These are phyloP conservation scores for Nannochloropsis granulata DNA, from an alignment of 108 stramenopile species.

Conservation along the genomic window DNA sequence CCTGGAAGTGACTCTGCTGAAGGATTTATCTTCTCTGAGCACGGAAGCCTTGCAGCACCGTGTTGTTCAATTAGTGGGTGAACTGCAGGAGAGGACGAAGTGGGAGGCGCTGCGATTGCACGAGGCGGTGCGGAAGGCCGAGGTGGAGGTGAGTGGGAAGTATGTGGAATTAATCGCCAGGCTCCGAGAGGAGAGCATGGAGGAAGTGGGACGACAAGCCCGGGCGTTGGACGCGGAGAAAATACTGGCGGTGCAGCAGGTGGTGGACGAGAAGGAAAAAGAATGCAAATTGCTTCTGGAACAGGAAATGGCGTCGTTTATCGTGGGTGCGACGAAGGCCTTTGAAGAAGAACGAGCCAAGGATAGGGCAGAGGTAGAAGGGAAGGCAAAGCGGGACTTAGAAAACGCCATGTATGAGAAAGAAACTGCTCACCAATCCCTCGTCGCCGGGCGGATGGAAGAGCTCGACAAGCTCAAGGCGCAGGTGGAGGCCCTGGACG, in stretches of 20 bases:
- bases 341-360: neutral
- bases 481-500: neutral
- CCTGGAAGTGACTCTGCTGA: neutral
- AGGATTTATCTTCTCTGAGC: neutral
- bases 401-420: neutral
- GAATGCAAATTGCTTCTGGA: neutral
- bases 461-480: neutral
- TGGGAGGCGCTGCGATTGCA: conserved; percentile 15
- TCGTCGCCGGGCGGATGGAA: neutral
- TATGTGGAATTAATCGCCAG: neutral
- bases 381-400: neutral
- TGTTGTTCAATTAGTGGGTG: neutral
- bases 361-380: neutral
- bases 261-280: neutral
- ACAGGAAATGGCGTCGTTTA: neutral
- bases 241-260: conserved; percentile 1
- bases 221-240: neutral
- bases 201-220: neutral
- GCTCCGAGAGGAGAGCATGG: neutral
- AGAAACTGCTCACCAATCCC: neutral
- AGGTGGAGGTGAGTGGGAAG: conserved; percentile 7
- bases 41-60: neutral
- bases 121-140: conserved; percentile 9
- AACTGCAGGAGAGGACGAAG: conserved; percentile 15
- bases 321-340: neutral